Conservation (phyloP, 2,329 filamentous ascomycete genomes). For the Arthrobotrys pseudoclavata region DNA sequence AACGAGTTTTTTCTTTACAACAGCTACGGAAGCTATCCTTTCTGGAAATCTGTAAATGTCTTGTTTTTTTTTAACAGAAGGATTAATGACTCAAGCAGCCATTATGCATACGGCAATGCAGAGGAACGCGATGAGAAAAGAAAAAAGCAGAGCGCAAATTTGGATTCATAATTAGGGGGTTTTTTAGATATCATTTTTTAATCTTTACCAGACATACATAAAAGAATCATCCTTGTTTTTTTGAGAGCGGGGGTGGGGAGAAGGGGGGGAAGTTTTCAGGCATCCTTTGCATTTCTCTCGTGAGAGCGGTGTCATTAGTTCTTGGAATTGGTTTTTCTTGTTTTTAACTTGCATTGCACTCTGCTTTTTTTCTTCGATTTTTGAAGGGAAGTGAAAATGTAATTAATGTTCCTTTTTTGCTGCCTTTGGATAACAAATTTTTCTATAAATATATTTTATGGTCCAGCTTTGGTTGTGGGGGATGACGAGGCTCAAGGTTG, state of each 20-base stretch:
- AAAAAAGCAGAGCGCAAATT: conserved; percentile 3
- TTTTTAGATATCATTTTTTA: conserved; percentile 1
- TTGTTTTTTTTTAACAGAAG: conserved; percentile 19
- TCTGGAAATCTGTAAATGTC: conserved; percentile 77
- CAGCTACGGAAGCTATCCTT: conserved; percentile 82
- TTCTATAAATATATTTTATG: too few species aligned
- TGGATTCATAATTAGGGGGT: not conserved
- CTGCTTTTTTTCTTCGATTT: not conserved
- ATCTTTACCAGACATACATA: not conserved
- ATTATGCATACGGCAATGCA: not conserved
- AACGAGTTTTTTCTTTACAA: conserved; percentile 65
- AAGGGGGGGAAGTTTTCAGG: not conserved
- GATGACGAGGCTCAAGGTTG: too few species aligned
- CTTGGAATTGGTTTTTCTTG: not conserved
- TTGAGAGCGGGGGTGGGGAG: not conserved
- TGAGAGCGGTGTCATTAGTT: not conserved
- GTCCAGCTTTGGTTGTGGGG: too few species aligned
- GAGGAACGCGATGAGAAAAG: not conserved
- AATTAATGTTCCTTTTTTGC: not conserved
- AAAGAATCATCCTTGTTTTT: not conserved
- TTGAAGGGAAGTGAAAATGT: not conserved
- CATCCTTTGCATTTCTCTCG: not conserved
- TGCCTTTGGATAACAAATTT: too few species aligned
- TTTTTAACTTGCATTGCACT: not conserved
- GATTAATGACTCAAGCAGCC: conserved; percentile 9